Conservation (phyloP, 164 flowering plant genomes). For the Kalanchoe fedtschenkoi region DNA sequence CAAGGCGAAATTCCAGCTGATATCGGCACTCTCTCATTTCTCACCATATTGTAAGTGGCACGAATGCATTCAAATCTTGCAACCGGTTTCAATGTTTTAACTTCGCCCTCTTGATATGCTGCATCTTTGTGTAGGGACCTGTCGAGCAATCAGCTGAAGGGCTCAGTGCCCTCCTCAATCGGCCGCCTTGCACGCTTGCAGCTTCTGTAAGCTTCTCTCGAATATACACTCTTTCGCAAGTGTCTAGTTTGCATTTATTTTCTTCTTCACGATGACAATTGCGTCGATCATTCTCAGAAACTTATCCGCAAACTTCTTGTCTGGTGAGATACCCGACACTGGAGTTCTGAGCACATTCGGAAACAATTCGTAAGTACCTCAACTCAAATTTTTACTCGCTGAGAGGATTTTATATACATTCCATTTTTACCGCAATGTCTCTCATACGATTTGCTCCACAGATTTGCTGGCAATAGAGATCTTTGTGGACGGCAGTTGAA, state of each 20-base stretch:
- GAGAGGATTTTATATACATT: background rate
- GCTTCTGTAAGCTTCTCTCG: conserved; percentile 46
- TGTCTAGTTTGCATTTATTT: background rate
- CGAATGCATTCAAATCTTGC: background rate
- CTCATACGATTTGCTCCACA: conserved; percentile 16
- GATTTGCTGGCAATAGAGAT: conserved; percentile 82
- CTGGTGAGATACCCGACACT: conserved; percentile 84
- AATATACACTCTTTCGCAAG: background rate
- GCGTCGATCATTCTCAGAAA: conserved; percentile 45
- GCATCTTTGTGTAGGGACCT: conserved; percentile 49
- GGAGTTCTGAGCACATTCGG: conserved; percentile 67
- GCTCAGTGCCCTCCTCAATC: conserved; percentile 79
- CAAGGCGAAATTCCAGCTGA: conserved; percentile 86
- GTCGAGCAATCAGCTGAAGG: conserved; percentile 80
- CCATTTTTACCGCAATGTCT: background rate
- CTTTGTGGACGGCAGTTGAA: conserved; percentile 84
- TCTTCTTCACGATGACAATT: background rate
- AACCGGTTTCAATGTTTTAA: background rate
- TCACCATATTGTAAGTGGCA: conserved; percentile 58
- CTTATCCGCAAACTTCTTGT: conserved; percentile 77
- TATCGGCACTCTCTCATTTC: conserved; percentile 68
- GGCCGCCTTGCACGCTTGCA: conserved; percentile 54
- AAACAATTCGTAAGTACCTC: conserved; percentile 43
- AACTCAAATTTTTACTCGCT: no score
- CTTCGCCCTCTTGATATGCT: background rate